Conservation (phyloP, 345 rosid genomes). For the Nasturtium officinale region DNA sequence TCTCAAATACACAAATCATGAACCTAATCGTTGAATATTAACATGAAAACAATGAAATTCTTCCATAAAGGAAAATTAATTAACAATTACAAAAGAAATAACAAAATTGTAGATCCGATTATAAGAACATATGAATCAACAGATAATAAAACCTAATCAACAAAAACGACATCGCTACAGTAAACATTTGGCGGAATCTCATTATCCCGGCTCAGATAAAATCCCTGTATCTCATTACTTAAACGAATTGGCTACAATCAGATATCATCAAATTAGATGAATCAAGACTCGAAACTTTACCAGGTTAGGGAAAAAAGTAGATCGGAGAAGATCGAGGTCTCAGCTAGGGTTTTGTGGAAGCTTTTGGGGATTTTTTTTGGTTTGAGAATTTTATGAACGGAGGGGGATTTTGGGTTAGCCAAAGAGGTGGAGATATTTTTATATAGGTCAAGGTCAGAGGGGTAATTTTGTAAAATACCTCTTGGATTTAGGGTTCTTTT, state of each 20-base stretch:
- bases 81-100: background rate
- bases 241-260: background rate
- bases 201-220: background rate
- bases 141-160: background rate
- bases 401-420: background rate
- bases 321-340: slow-evolving; percentile 19
- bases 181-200: background rate
- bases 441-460: slow-evolving; percentile 29
- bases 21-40: background rate
- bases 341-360: slow-evolving; percentile 27
- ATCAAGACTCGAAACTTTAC: background rate
- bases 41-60: background rate
- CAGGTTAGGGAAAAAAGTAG: background rate
- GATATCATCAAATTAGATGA: background rate
- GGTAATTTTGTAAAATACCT: slow-evolving; percentile 4
- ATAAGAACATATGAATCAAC: background rate
- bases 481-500: background rate
- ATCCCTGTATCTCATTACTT: background rate
- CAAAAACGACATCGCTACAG: background rate
- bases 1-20: background rate
- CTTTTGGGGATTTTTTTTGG: slow-evolving; percentile 2
- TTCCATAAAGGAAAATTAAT: too few relatives aligned
- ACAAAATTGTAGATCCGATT: too few relatives aligned
- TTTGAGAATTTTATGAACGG: background rate
- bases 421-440: slow-evolving; percentile 16